Base-by-base conservation (phyloP, 169 alveolate species). In the Toxoplasma gondii region DNA sequence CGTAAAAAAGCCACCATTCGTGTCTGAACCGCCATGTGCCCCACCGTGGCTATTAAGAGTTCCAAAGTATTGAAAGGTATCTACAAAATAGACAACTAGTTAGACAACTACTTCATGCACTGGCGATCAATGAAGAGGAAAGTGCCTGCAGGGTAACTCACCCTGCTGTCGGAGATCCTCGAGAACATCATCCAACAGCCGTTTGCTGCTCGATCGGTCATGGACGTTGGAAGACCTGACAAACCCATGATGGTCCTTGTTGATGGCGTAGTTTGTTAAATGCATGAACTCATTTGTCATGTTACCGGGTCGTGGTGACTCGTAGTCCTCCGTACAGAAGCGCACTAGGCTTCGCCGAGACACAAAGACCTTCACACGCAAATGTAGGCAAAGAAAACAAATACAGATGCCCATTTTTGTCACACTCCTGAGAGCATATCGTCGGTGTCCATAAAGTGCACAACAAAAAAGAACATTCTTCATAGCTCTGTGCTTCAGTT, bases 261-360 rank as follows among this genome's bases (percentile, higher is more conserved):
- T 98, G 44, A 98, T 96, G 36, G 99, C 98, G 94, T 97, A 98
- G 92, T 98, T 98, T 38, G 99, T 98, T 43, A 98, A 93, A 91
- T 98, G 99, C 98, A 98, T 97, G 92, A 74, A 97, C 41, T 94
- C 88, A 81, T 97, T 96, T 38, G 92, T 92, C n/a, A 96, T 34
- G 94, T 97, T 97, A 34, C 92, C 93, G 58, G 92, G 88, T 87
- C 88, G 93, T 41, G 99, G 99, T 58, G 94, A 80, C 54, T 95
- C 82, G 94, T 98, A 98, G 74, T 95, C 88, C 80, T 96, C 98
- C 74, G 99, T 97, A 38, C 99, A 98, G 92, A 98, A 97, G 70
- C 99, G 91, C 22, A 97, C 99, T 58, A 98, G 93, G 2, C 99
- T 99, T 82, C 98, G 98, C 90, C 97, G 95, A 88, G 94, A 97